A percentile compares a stretch with the other conserved stretches of the same genome.
Conservation (phyloP, 2,329 filamentous ascomycete species). For the Colletotrichum siamense region DNA sequence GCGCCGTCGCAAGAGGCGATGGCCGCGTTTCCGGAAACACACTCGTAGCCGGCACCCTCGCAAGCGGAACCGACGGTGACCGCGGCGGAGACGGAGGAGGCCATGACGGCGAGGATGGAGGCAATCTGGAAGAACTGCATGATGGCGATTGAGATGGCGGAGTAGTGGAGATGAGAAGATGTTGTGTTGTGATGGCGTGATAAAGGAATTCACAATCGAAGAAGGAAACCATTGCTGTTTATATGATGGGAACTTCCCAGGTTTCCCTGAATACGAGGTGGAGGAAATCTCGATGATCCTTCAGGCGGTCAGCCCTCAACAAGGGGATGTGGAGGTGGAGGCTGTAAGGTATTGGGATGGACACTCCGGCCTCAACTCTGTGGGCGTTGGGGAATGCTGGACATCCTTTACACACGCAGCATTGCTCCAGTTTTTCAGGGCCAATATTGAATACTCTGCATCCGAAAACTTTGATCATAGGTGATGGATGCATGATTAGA, state of each 20-base stretch:
- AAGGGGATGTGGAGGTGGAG: neutral
- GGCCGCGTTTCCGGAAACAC: neutral
- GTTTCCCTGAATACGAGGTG: neutral
- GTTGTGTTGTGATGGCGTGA: neutral
- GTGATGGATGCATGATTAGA: neutral
- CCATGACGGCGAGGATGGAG: neutral
- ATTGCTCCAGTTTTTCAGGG: neutral
- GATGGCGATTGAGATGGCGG: neutral
- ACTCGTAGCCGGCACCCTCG: neutral
- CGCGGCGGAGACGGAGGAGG: neutral
- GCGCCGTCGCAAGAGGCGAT: neutral
- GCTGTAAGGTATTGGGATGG: neutral
- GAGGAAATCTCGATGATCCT: neutral
- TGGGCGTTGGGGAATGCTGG: neutral
- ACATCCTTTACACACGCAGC: neutral
- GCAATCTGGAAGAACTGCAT: neutral
- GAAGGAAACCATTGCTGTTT: neutral
- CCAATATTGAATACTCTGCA: neutral
- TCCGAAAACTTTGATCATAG: neutral
- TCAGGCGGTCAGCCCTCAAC: neutral
- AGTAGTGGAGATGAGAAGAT: neutral
- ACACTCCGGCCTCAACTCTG: neutral
- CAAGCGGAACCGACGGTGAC: neutral
- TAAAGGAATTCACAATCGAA: neutral
- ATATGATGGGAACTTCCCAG: neutral